Conservation (phyloP, 78 protist species). For the Polysphondylium violaceum region DNA sequence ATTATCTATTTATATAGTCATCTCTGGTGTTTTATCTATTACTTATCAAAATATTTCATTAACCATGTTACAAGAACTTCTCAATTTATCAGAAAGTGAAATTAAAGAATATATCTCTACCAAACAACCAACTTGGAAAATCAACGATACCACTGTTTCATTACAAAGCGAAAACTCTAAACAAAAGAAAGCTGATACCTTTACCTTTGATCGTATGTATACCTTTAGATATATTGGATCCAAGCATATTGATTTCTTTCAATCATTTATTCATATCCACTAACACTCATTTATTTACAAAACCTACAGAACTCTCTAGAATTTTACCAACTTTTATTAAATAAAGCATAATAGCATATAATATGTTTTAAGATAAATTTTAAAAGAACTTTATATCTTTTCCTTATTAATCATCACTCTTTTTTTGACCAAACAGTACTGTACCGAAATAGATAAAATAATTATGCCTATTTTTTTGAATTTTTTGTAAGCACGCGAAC, state of each 20-base stretch:
- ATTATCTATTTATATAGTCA: constrained; percentile 14
- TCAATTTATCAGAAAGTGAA: constrained; percentile 22
- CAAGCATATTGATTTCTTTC: neutral
- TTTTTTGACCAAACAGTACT: too few relatives aligned
- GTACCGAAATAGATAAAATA: too few relatives aligned
- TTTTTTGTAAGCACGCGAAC: too few relatives aligned
- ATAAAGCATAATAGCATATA: neutral
- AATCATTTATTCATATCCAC: neutral
- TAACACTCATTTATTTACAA: neutral
- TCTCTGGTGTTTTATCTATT: constrained; percentile 62
- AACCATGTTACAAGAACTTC: constrained; percentile 38
- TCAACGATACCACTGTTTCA: constrained; percentile 29
- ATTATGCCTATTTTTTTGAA: too few relatives aligned
- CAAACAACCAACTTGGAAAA: constrained; percentile 63
- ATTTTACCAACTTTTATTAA: constrained; percentile 67
- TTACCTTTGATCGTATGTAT: constrained; percentile 71
- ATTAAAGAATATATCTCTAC: constrained; percentile 23
- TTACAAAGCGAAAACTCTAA: constrained; percentile 50
- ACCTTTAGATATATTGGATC: neutral
- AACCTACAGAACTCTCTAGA: constrained; percentile 30
- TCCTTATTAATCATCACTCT: too few relatives aligned
- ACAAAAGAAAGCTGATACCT: constrained; percentile 75
- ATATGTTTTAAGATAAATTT: neutral
- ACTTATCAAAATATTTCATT: constrained; percentile 53
- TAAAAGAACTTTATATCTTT: too few relatives aligned